Evolutionary conservation across 2,329 filamentous ascomycete genomes (phyloP).

Genomic region (Ophiostoma himal-ulmi): DNA sequence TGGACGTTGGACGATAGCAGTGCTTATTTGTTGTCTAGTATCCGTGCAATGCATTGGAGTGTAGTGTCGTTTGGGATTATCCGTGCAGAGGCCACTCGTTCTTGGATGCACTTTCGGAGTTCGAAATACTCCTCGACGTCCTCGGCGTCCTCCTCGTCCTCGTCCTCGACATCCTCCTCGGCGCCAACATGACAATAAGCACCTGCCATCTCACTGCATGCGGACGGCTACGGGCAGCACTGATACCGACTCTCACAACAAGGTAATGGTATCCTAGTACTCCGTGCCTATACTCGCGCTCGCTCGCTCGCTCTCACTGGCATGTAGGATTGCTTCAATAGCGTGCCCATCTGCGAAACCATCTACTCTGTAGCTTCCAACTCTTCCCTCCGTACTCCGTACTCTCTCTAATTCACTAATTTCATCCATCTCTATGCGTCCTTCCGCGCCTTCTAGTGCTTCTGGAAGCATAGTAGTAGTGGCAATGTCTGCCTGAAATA

Average conservation of each 20-base stretch:
- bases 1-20: not conserved
- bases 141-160: not conserved
- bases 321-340: not conserved
- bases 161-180: not conserved
- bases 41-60: not conserved
- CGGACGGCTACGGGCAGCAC: not conserved
- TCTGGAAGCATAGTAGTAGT: not conserved
- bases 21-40: too few relatives aligned
- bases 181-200: not conserved
- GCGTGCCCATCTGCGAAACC: too few relatives aligned
- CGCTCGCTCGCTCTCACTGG: not conserved
- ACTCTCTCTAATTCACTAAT: not conserved
- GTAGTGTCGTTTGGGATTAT: too few relatives aligned
- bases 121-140: not conserved
- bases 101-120: too few relatives aligned
- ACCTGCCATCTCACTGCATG: not conserved
- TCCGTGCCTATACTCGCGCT: not conserved
- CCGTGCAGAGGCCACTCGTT: too few relatives aligned
- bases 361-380: too few relatives aligned
- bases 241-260: not conserved
- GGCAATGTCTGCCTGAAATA: not conserved
- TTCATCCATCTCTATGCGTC: not conserved
- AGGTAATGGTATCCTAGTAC: not conserved
- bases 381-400: not conserved
- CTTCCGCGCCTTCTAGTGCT: constrained; percentile 5